phyloP scores from a whole-genome alignment of 2,329 filamentous ascomycete species.

The Penicillium thymicola region DNA sequence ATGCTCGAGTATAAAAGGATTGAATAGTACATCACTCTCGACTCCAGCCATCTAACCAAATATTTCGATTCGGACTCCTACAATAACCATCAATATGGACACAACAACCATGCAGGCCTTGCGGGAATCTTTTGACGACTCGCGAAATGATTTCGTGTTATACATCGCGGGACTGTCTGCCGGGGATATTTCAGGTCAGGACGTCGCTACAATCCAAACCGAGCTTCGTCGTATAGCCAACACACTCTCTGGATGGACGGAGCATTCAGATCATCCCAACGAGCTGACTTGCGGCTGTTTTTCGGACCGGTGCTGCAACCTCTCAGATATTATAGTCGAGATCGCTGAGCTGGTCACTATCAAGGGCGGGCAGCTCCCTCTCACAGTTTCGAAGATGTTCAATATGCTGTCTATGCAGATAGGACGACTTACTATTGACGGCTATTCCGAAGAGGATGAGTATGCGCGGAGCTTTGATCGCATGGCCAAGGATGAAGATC shows the following conservation, averaged over 20 bases:
- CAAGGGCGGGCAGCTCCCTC: neutral
- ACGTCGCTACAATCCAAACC: neutral
- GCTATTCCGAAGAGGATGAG: neutral
- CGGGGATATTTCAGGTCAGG: neutral
- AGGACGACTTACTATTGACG: neutral
- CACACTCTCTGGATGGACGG: neutral
- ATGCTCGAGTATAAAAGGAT: neutral
- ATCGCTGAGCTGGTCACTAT: neutral
- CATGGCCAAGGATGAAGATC: neutral
- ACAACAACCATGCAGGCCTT: neutral
- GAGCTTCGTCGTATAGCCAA: neutral
- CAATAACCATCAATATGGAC: neutral
- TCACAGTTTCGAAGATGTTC: neutral
- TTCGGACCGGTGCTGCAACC: neutral
- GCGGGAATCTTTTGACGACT: neutral
- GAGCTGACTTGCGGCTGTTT: neutral
- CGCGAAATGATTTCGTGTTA: neutral
- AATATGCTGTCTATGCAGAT: neutral
- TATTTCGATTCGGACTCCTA: neutral
- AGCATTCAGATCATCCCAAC: neutral
- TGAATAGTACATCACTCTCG: neutral
- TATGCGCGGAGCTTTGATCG: neutral
- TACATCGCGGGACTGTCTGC: neutral
- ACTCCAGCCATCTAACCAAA: neutral
- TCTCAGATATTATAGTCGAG: neutral